Base-by-base conservation (phyloP, 768 basidiomycete genomes). In the Ramaria rubella region DNA sequence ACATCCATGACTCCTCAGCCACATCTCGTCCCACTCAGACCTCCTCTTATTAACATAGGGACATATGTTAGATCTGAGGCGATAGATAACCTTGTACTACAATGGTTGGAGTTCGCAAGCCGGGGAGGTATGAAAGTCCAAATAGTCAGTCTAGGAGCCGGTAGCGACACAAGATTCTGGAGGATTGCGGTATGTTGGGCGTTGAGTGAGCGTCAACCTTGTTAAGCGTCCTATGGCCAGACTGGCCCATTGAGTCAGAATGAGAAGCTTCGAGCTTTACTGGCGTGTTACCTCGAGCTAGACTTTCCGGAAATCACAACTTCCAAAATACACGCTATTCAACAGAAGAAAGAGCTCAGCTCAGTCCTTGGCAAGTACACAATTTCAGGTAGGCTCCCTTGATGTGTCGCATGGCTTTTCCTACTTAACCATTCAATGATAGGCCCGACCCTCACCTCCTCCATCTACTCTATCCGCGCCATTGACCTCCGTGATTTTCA, bases 101-200 rank as follows among this genome's bases (percentile, higher is more conserved):
- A 75, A 45, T 94, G 88, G 79, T 65, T 68, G 40, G 21, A 36
- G 33, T 21, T 21, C 33, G 43, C 43, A 27, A 21, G 46, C 27
- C 19, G 24, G 29, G 14, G 5, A 38, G 44, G 73, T 73, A 8
- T 76, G 70, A n/a, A 76, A 69, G 58, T 67, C 67, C 96, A 98
- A 75, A 85, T 98, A 53, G 80, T 98, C n/a, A 95, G 90, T 69
- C 69, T 97, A 29, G 96, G 96, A 0, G 88, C 94, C 1, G 96
- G 96, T 23, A 97, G 91, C 63, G 96, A 99, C 72, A 93, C 93
- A 2, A 75, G 96, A 52, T 98, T 90, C 68, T 99, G 95, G 94
- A 77, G 94, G 55, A 73, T 95, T 63, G 79, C 77, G 73, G 92
- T 91, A 72, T 72, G 87, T 79, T 27, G 23, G 11, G 40, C 26